Evolutionary conservation across 257 asterid genomes (phyloP), one percentile per base, ranked within the genome.

Genomic region (Forsythia viridissima): DNA sequence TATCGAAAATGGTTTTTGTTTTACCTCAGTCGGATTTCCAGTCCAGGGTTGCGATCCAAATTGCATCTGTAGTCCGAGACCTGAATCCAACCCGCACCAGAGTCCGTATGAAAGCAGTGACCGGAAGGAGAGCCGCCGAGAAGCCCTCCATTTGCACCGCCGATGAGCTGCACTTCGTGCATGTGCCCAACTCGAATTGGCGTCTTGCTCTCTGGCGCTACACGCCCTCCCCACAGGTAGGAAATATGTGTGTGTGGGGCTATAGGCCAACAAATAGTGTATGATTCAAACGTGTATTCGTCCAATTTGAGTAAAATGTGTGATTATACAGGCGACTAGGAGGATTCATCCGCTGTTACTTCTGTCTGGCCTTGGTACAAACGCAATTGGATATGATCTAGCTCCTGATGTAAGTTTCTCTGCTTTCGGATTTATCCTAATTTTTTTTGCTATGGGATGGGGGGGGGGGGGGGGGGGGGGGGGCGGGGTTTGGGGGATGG

Each of bases 181-280:
- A 81, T 18, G 77, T 78, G 2, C 71, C 70, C n/a, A 70, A 48
- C 48, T 70, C 85, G 63, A 39, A 68, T n/a, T 82, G 85, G 85
- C 81, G 73, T 39, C 82, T 82, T 42, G 82, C 85, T 73, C 82
- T 82, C 51, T 82, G 85, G 85, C 85, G 85, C 52, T 82, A 82
- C 80, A 73, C 12, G 13, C 82, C 82, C 30, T 77, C 85, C 9
- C 34, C 82, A 36, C 55, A 34, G 82, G 85, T 82, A n/a, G n/a
- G 15, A 15, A 8, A 39, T 39, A 15, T 15, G 12, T 36, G 1
- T 37, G 21, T 30, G 34, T 30, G 34, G 0, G 34, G 34, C 34
- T 30, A 30, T 1, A 30, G 34, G 34, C 34, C 34, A 30, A 30
- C 34, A 30, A 30, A 8, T 15, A 0, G 36, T 37, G 37, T 61